Evolutionary conservation across 768 basidiomycete species (phyloP).

Genomic region (Gloeopeniophorella convolvens): DNA sequence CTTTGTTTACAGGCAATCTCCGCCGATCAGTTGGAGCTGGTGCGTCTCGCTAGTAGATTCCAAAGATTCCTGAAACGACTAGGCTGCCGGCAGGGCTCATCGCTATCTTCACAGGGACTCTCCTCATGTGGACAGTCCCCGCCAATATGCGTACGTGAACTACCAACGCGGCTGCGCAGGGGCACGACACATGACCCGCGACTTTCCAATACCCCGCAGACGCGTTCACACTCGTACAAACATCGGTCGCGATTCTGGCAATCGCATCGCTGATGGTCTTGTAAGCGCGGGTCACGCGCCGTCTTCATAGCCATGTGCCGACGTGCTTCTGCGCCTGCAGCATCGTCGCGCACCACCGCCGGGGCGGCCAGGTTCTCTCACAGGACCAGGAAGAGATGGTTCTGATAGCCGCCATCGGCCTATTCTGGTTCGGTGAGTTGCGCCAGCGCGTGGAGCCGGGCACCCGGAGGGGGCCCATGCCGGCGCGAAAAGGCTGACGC

Average conservation of each 20-base stretch:
- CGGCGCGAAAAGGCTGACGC: too few species aligned
- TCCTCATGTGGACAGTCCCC: slow-evolving; percentile 34
- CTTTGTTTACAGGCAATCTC: slow-evolving; percentile 18
- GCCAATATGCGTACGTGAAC: slow-evolving; percentile 30
- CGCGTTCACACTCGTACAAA: slow-evolving; percentile 42
- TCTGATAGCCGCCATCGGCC: slow-evolving; percentile 61
- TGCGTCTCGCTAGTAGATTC: slow-evolving; percentile 4
- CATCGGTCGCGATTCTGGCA: slow-evolving; percentile 63
- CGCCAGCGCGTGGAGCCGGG: slow-evolving; percentile 1
- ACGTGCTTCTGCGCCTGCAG: slow-evolving; percentile 30
- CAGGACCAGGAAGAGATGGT: slow-evolving; percentile 69
- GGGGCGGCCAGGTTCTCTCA: slow-evolving; percentile 53
- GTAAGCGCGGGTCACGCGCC: slow-evolving; percentile 36
- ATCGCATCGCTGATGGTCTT: slow-evolving; percentile 58
- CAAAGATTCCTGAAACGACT: too few species aligned
- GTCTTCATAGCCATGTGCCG: not conserved
- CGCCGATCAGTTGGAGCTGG: slow-evolving; percentile 18
- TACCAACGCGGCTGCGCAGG: not conserved
- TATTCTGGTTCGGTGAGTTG: slow-evolving; percentile 70
- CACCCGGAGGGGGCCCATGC: too few species aligned
- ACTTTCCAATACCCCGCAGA: slow-evolving; percentile 20
- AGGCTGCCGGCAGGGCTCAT: not conserved
- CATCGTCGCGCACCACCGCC: slow-evolving; percentile 60
- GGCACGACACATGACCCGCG: slow-evolving; percentile 7
- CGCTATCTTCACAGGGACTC: slow-evolving; percentile 10